Percentiles rank a stretch among this genome's conserved stretches.
Conservation (phyloP, 768 basidiomycete species). For the Tremella yokohamensis region DNA sequence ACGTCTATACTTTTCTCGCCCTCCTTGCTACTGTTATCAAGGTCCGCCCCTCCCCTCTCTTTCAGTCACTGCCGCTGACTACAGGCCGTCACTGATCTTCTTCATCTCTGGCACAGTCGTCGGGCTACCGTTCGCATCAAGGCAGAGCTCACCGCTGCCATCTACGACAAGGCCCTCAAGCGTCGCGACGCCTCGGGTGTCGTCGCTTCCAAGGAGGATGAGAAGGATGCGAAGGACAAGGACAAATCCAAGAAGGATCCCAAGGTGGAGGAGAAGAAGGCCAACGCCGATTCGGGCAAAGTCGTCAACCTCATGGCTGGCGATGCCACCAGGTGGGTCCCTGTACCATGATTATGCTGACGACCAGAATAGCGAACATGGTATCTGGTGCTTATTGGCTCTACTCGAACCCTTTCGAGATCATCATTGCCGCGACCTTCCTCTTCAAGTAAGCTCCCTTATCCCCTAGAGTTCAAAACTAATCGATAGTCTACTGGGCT, state of each 20-base stretch:
- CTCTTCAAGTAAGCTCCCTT: slow-evolving; percentile 61
- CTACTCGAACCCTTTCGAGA: slow-evolving; percentile 65
- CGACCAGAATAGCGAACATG: slow-evolving; percentile 31
- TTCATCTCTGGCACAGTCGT: slow-evolving; percentile 62
- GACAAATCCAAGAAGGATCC: slow-evolving; percentile 8
- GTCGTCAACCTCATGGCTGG: slow-evolving; percentile 82
- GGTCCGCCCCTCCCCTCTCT: slow-evolving; percentile 37
- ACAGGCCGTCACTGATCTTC: slow-evolving; percentile 41
- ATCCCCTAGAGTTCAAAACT: not conserved
- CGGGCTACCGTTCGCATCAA: slow-evolving; percentile 71
- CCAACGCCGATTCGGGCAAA: slow-evolving; percentile 79
- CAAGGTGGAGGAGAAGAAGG: slow-evolving; percentile 38
- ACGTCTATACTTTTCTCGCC: slow-evolving; percentile 72
- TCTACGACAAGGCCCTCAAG: slow-evolving; percentile 82
- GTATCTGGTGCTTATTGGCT: slow-evolving; percentile 29
- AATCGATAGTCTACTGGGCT: slow-evolving; percentile 59
- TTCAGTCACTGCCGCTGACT: slow-evolving; percentile 3
- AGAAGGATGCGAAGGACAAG: slow-evolving; percentile 47
- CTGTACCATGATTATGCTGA: not conserved
- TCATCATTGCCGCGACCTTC: slow-evolving; percentile 67
- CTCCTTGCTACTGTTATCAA: slow-evolving; percentile 64
- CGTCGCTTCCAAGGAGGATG: slow-evolving; percentile 48
- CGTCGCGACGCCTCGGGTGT: slow-evolving; percentile 79
- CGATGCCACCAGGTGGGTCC: slow-evolving; percentile 23
- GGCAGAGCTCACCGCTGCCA: slow-evolving; percentile 62